These are phyloP conservation scores for Colletotrichum sp. DNA, from an alignment of 2,329 filamentous ascomycete genomes.

Conservation along the genomic window DNA sequence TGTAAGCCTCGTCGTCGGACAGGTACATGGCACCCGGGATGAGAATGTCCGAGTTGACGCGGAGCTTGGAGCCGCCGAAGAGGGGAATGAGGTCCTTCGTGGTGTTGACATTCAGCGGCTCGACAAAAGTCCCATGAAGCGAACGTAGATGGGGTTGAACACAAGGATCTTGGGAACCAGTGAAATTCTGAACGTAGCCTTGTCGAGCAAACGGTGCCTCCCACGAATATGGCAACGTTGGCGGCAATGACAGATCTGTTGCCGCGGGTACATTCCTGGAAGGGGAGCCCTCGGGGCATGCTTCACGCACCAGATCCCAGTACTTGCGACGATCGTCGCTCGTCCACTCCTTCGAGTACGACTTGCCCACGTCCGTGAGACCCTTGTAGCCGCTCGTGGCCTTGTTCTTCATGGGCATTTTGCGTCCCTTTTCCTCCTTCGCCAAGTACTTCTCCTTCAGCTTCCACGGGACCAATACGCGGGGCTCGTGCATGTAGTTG, in stretches of 20 bases:
- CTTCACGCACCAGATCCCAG: conserved; percentile 62
- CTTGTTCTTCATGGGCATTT: conserved; percentile 44
- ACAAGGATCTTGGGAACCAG: conserved; percentile 62
- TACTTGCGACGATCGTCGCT: conserved; percentile 38
- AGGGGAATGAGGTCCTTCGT: conserved; percentile 63
- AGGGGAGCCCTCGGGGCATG: conserved; percentile 62
- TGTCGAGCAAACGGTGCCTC: conserved; percentile 39
- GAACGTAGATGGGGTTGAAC: conserved; percentile 57
- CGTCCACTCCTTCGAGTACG: conserved; percentile 23
- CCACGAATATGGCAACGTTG: conserved; percentile 39
- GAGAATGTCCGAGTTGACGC: conserved; percentile 67
- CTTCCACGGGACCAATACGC: conserved; percentile 65
- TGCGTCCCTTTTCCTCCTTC: conserved; percentile 49
- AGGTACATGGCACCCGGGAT: conserved; percentile 72
- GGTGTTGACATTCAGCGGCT: conserved; percentile 54
- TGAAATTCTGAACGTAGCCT: conserved; percentile 64
- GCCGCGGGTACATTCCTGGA: conserved; percentile 39
- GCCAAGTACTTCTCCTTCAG: conserved; percentile 55
- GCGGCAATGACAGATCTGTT: conserved; percentile 32
- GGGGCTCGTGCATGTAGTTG: conserved; percentile 68
- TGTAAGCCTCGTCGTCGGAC: conserved; percentile 61
- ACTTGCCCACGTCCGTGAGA: conserved; percentile 39
- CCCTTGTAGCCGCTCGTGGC: conserved; percentile 50
- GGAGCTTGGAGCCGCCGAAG: conserved; percentile 67
- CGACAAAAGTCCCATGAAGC: conserved; percentile 62